These are phyloP conservation scores for Mycena vulgaris DNA, from an alignment of 768 basidiomycete genomes.

Conservation along the genomic window DNA sequence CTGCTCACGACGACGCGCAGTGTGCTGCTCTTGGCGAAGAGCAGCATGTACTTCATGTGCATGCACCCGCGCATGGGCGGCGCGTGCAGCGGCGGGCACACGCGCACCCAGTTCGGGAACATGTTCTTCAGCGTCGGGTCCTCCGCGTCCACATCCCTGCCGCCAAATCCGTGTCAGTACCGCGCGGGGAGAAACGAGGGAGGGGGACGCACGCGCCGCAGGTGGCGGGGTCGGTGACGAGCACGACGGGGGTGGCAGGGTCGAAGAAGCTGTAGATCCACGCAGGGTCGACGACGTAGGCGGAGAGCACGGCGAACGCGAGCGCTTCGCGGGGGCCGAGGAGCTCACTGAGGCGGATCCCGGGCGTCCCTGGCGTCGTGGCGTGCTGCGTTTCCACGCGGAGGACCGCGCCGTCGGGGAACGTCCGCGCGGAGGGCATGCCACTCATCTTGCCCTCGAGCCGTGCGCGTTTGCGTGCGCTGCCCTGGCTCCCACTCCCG, in stretches of 20 bases:
- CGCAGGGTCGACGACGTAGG: conserved; percentile 64
- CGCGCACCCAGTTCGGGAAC: conserved; percentile 62
- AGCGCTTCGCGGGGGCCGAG: conserved; percentile 69
- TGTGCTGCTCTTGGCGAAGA: conserved; percentile 73
- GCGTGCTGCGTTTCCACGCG: conserved; percentile 35
- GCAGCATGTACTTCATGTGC: conserved; percentile 64
- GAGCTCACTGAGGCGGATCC: conserved; percentile 68
- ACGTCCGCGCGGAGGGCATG: conserved; percentile 7
- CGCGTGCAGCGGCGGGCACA: not conserved
- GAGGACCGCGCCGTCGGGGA: conserved; percentile 30
- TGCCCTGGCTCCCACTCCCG: conserved; percentile 32
- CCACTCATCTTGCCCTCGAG: conserved; percentile 10
- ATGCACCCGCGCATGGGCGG: conserved; percentile 46
- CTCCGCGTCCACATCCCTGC: not conserved
- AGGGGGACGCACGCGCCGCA: conserved; percentile 45
- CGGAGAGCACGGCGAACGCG: conserved; percentile 68
- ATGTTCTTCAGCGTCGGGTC: conserved; percentile 54
- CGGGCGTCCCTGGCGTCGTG: conserved; percentile 38
- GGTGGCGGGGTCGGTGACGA: conserved; percentile 63
- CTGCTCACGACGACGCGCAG: conserved; percentile 72
- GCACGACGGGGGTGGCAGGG: conserved; percentile 67
- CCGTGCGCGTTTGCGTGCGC: conserved; percentile 31
- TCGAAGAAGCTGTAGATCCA: conserved; percentile 71
- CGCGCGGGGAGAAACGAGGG: not conserved
- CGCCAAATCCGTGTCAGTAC: too few species aligned